Evolutionary conservation across 441 rosid genomes (phyloP), one percentile per base, ranked within the genome.

Genomic region (Geranium incanum): DNA sequence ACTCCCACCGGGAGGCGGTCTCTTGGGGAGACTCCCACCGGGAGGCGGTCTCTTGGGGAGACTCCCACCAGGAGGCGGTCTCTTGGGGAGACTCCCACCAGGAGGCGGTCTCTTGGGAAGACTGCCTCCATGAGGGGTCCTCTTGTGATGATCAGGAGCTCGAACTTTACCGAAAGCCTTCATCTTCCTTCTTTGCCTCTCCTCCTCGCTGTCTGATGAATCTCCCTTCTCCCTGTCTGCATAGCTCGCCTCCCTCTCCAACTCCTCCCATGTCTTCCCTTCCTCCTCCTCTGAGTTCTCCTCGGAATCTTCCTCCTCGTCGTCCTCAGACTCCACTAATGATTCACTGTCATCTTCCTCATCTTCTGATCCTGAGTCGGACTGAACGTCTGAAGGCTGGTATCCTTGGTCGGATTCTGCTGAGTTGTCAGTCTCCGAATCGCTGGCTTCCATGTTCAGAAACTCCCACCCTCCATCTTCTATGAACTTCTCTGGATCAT

Each of bases 401-500:
- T 93, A 93, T 3, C 94, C 96, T 74, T 87, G 85, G 80, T 93
- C 97, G 0, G 96, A 91, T 36, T 93, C 97, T 33, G 91, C 96
- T 1, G 92, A 82, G 37, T 83, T 79, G 1, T 89, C 95, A 4
- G 97, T 88, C 13, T 91, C 97, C 3, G 98, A 91, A 72, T 93
- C 96, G 60, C 87, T 87, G 45, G 85, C 98, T 69, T 91, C 98
- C 76, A 93, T 39, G 80, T 91, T 93, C 83, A 93, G 71, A 77
- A 93, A 91, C 77, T 93, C 98, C 98, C 97, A 93, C 2, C 97
- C 98, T 0, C 96, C 98, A 60, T 86, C 86, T 13, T 89, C 89
- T 6, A 93, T 76, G 77, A 93, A 93, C 78, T 89, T 88, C 76
- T 88, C 87, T 0, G 96, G 97, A 72, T 93, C 97, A 65, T 89